A percentile compares a stretch with the other conserved stretches of the same genome.
Evolutionary conservation across 2,329 filamentous ascomycete genomes (phyloP).

Genomic region (Clonostachys rhizophaga): DNA sequence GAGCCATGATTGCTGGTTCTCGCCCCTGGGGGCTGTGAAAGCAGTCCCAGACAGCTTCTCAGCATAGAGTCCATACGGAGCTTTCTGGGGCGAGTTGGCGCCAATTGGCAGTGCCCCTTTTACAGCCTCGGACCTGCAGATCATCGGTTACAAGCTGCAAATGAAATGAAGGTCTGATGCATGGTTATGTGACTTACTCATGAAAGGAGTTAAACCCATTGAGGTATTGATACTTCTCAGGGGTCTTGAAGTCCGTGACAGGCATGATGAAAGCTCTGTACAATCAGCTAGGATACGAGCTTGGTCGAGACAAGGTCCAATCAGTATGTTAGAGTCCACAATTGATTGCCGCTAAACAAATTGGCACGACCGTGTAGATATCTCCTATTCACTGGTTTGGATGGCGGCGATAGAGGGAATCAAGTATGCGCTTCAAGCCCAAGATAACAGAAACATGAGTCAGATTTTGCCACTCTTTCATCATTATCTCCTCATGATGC

Average conservation of each 20-base stretch:
- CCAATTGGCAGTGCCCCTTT: constrained; percentile 70
- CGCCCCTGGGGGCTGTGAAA: constrained; percentile 63
- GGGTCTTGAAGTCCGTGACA: constrained; percentile 38
- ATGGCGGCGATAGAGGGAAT: no score
- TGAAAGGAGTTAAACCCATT: constrained; percentile 74
- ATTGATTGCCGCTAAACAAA: no score
- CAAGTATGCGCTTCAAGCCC: no score
- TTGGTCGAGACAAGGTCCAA: no score
- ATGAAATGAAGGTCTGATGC: neutral
- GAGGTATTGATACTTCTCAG: constrained; percentile 66
- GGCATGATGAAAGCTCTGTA: constrained; percentile 31
- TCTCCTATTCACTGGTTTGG: no score
- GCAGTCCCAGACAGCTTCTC: constrained; percentile 73
- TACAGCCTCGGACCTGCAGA: constrained; percentile 66
- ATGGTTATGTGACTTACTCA: constrained; percentile 50
- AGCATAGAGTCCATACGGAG: constrained; percentile 71
- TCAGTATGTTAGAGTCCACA: no score
- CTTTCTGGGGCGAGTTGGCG: constrained; percentile 78
- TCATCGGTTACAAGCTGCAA: neutral
- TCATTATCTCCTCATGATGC: no score
- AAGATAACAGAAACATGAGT: no score
- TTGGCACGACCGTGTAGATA: no score
- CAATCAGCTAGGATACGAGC: no score
- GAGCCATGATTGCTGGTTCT: constrained; percentile 68
- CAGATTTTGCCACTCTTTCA: no score